Evolutionary conservation across 441 rosid genomes (phyloP).

Genomic region (Syzygium syzygioides): DNA sequence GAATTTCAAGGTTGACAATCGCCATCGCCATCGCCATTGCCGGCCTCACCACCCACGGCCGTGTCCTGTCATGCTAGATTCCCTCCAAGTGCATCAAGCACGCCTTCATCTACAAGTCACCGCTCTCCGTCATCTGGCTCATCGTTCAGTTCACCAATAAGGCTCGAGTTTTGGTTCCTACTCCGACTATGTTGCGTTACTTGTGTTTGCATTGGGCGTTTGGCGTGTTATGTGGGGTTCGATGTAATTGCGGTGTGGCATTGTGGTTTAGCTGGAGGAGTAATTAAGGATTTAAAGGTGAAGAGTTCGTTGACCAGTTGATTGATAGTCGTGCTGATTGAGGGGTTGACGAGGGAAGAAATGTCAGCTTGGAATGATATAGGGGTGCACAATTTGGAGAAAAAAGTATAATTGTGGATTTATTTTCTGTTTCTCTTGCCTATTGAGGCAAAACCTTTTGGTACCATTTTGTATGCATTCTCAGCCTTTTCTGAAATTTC

Average conservation of each 20-base stretch:
- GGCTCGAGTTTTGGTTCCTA: constrained; percentile 56
- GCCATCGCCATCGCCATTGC: constrained; percentile 89
- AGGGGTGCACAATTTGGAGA: background rate
- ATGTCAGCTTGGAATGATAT: background rate
- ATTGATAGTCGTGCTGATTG: background rate
- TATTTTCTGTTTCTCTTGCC: background rate
- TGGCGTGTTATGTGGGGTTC: background rate
- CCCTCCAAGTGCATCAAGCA: constrained; percentile 84
- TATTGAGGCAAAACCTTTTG: background rate
- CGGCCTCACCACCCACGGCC: constrained; percentile 83
- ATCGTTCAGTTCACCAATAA: constrained; percentile 89
- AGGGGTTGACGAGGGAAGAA: background rate
- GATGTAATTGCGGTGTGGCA: background rate
- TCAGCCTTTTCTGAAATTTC: background rate
- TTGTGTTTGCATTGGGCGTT: background rate
- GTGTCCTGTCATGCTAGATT: constrained; percentile 86
- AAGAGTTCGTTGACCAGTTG: background rate
- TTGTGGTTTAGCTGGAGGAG: background rate
- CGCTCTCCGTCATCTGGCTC: constrained; percentile 86
- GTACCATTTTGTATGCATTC: background rate
- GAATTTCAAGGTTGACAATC: constrained; percentile 91
- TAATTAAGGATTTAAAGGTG: background rate
- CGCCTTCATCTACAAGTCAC: constrained; percentile 72
- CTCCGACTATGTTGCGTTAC: background rate
- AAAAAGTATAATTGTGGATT: background rate